Conservation (phyloP, 106 monocot species). For the Agapanthus africanus region DNA sequence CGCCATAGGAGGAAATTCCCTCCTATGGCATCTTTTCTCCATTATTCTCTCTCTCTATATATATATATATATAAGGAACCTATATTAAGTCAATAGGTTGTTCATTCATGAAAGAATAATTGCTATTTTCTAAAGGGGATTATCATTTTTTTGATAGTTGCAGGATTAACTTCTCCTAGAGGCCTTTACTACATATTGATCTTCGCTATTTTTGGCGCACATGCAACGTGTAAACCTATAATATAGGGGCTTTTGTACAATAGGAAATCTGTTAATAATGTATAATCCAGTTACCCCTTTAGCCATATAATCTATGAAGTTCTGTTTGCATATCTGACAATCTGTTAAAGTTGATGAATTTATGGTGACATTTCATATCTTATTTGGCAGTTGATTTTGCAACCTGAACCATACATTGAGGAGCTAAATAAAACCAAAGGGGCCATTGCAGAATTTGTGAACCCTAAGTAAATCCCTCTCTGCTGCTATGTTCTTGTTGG, state of each 20-base stretch:
- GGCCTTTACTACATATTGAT: neutral
- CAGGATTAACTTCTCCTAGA: neutral
- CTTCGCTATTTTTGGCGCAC: neutral
- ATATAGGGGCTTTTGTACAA: too few relatives aligned
- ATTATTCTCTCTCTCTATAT: too few relatives aligned
- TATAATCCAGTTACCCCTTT: neutral
- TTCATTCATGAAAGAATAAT: too few relatives aligned
- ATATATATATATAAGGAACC: too few relatives aligned
- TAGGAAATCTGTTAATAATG: neutral
- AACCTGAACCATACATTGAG: conserved; percentile 70
- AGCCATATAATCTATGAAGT: neutral
- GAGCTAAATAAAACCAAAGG: conserved; percentile 77
- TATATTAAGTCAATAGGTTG: neutral
- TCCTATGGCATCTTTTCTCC: too few relatives aligned
- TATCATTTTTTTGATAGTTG: neutral
- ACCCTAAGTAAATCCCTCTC: conserved; percentile 64
- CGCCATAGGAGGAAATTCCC: too few relatives aligned
- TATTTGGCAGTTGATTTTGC: conserved; percentile 73
- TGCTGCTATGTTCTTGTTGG: neutral
- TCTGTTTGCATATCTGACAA: neutral
- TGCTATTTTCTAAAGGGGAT: too few relatives aligned
- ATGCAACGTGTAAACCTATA: too few relatives aligned
- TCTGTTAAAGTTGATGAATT: too few relatives aligned
- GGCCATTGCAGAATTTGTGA: conserved; percentile 92
- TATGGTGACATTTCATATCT: neutral